These are phyloP conservation scores for Phytophthora citrophthora DNA, from an alignment of 352 stramenopile species.

Conservation along the genomic window DNA sequence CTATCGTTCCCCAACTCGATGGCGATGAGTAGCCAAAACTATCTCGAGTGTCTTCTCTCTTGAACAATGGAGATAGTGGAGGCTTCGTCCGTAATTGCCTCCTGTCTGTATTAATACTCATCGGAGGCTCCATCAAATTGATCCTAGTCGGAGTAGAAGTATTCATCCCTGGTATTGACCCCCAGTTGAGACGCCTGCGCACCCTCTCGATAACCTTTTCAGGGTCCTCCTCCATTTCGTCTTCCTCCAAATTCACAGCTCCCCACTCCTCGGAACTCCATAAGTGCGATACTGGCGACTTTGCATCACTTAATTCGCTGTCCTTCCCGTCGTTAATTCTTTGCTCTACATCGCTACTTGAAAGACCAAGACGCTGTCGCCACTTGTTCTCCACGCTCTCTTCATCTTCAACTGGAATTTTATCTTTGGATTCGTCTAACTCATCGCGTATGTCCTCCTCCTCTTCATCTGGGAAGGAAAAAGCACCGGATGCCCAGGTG, in stretches of 20 bases:
- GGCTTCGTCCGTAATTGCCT: constrained; percentile 9
- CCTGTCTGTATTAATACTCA: constrained; percentile 7
- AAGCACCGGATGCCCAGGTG: constrained; percentile 28
- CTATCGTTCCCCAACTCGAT: constrained; percentile 4
- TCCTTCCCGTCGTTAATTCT: background rate
- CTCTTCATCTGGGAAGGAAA: constrained; percentile 31
- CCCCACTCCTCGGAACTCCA: constrained; percentile 10
- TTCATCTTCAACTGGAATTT: background rate
- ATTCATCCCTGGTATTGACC: background rate
- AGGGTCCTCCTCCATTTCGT: constrained; percentile 41
- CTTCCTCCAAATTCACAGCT: constrained; percentile 9
- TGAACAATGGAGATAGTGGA: constrained; percentile 16
- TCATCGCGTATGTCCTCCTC: constrained; percentile 16
- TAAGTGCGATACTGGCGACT: background rate
- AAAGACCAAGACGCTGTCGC: constrained; percentile 21
- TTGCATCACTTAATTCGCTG: background rate
- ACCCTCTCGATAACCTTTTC: constrained; percentile 71
- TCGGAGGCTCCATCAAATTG: constrained; percentile 10
- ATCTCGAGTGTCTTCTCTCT: background rate
- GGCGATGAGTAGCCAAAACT: constrained; percentile 1
- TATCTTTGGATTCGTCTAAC: background rate
- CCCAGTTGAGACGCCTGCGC: constrained; percentile 57
- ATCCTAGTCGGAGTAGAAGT: background rate
- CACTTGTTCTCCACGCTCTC: constrained; percentile 35
- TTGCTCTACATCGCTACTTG: background rate